Evolutionary conservation across 148 eudicot species (phyloP).

Genomic region (Nepenthes mirabilis): DNA sequence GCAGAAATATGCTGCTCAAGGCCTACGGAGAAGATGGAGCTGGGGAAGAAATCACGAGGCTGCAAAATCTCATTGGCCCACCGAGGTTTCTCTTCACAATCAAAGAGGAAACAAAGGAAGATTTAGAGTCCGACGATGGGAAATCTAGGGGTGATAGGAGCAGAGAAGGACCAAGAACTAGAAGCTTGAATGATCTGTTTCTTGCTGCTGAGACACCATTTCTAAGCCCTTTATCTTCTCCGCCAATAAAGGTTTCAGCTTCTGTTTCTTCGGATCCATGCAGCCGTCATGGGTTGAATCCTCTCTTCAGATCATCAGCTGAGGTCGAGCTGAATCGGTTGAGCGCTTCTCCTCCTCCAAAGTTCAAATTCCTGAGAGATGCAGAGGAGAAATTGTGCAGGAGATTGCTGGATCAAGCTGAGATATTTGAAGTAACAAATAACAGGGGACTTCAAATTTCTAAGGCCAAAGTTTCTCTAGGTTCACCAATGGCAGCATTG

Average conservation of each 20-base stretch:
- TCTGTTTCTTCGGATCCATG: conserved; percentile 14
- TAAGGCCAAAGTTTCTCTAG: no score
- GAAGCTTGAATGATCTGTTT: conserved; percentile 59
- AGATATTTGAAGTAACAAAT: conserved; percentile 20
- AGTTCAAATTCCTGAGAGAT: conserved; percentile 83
- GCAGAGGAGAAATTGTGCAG: conserved; percentile 79
- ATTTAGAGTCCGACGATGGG: conserved; percentile 79
- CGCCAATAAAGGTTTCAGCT: conserved; percentile 20
- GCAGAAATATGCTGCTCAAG: conserved; percentile 25
- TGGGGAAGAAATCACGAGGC: conserved; percentile 56
- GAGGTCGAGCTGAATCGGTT: conserved; percentile 37
- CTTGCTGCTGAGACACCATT: conserved; percentile 32
- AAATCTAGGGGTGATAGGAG: conserved; percentile 36
- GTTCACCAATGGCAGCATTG: no score
- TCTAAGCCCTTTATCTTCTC: conserved; percentile 47
- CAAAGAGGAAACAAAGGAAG: conserved; percentile 74
- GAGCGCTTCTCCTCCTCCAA: conserved; percentile 79
- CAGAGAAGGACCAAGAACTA: conserved; percentile 51
- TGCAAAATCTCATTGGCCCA: conserved; percentile 73
- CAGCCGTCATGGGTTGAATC: conserved; percentile 39
- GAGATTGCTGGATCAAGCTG: conserved; percentile 55
- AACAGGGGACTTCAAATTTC: no score
- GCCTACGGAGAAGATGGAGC: conserved; percentile 30
- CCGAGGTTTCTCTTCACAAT: conserved; percentile 89
- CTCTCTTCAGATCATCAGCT: conserved; percentile 51